A percentile compares a stretch with the other conserved stretches of the same genome.
These are phyloP conservation scores for Yamadazyma sp. DNA, from an alignment of 805 yeast species.

Conservation along the genomic window DNA sequence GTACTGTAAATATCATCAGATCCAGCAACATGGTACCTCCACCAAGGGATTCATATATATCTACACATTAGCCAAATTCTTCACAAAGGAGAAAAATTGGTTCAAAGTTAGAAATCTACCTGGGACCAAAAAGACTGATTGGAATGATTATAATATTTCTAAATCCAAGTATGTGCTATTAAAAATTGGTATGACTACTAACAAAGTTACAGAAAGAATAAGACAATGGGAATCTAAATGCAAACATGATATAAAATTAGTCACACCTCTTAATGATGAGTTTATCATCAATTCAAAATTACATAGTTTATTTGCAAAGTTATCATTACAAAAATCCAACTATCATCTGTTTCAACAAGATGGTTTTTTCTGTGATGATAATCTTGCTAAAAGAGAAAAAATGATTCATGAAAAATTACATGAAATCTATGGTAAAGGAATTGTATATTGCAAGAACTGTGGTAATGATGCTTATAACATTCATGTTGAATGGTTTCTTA, in stretches of 20 bases:
- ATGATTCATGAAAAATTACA: conserved; percentile 39
- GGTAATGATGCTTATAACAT: conserved; percentile 21
- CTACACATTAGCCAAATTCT: conserved; percentile 44
- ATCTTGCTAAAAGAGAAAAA: conserved; percentile 38
- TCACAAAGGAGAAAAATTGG: conserved; percentile 22
- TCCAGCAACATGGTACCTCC: not conserved
- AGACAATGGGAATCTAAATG: conserved; percentile 55
- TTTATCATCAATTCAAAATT: conserved; percentile 2
- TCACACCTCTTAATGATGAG: conserved; percentile 28
- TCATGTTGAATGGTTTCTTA: conserved; percentile 58
- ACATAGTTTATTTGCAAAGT: conserved; percentile 5
- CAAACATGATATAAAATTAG: conserved; percentile 39
- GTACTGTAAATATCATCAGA: conserved; percentile 35
- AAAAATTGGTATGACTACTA: conserved; percentile 55
- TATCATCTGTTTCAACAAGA: conserved; percentile 20
- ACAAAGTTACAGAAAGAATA: conserved; percentile 38
- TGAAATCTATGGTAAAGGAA: conserved; percentile 44
- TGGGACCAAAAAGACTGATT: conserved; percentile 20
- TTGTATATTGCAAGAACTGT: conserved; percentile 49
- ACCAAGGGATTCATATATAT: conserved; percentile 46
- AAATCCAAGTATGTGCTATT: conserved; percentile 38
- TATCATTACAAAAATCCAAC: conserved; percentile 1
- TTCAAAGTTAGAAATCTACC: conserved; percentile 35
- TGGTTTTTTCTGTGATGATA: conserved; percentile 33
- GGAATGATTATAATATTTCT: conserved; percentile 34